Percentiles rank a stretch among this genome's conserved stretches.
These are phyloP conservation scores for Cryptosporidium xiaoi DNA, from an alignment of 169 alveolate genomes.

Conservation along the genomic window DNA sequence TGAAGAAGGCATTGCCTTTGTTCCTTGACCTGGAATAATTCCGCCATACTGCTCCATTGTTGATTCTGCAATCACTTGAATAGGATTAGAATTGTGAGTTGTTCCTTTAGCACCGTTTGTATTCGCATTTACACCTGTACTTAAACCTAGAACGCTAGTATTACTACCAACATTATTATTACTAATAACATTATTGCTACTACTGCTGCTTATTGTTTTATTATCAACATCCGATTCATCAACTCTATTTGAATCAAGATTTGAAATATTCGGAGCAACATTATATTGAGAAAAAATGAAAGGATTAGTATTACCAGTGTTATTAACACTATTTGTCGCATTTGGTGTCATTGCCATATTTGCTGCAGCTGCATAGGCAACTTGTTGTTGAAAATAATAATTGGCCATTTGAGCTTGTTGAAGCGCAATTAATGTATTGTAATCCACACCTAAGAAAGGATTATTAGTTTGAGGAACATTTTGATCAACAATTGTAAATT, in stretches of 20 bases:
- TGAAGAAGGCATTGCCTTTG: conserved; percentile 70
- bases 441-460: conserved; percentile 60
- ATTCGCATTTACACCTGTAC: background rate
- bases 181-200: background rate
- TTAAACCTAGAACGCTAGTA: too few species aligned
- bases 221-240: conserved; percentile 44
- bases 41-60: conserved; percentile 62
- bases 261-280: background rate
- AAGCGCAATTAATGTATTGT: conserved; percentile 55
- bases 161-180: background rate
- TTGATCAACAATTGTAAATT: conserved; percentile 45
- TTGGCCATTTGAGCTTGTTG: conserved; percentile 73
- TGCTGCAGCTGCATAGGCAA: conserved; percentile 70
- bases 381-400: conserved; percentile 61
- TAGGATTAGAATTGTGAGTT: background rate
- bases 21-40: conserved; percentile 60
- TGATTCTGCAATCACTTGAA: conserved; percentile 25
- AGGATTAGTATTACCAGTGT: conserved; percentile 26
- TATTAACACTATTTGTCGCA: background rate
- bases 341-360: conserved; percentile 52
- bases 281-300: conserved; percentile 34
- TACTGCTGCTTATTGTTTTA: background rate
- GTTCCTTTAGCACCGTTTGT: background rate
- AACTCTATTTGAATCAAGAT: conserved; percentile 11
- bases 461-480: background rate